Conservation (phyloP, 2,329 filamentous ascomycete species). For the Raffaelea ambrosiae region DNA sequence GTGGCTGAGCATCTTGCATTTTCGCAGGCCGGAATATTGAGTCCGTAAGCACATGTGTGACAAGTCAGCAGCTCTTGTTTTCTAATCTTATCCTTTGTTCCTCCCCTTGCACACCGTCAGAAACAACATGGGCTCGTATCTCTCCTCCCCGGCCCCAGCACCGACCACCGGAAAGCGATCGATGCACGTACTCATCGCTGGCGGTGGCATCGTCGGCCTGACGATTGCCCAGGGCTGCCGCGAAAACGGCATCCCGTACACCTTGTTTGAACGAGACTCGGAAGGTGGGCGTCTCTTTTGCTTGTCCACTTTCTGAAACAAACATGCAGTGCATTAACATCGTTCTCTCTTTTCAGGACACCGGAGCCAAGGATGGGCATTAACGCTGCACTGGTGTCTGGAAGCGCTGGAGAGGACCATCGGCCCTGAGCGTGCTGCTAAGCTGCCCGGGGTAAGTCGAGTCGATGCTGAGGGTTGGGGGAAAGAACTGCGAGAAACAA, state of each 20-base stretch:
- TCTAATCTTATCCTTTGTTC: too few species aligned
- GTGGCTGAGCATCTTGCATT: too few species aligned
- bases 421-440: not conserved
- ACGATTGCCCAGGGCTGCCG: conserved; percentile 11
- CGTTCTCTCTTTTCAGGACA: not conserved
- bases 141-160: not conserved
- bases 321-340: too few species aligned
- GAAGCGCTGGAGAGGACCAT: not conserved
- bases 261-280: not conserved
- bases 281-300: too few species aligned
- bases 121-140: not conserved
- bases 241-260: conserved; percentile 2
- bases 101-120: too few species aligned
- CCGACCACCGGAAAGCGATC: not conserved
- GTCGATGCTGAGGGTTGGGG: too few species aligned
- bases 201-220: conserved; percentile 16
- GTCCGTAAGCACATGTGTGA: too few species aligned
- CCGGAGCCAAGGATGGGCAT: conserved; percentile 1
- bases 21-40: too few species aligned
- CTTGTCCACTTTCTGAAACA: too few species aligned
- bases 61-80: too few species aligned
- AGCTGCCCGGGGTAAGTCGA: not conserved
- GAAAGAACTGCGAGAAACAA: too few species aligned
- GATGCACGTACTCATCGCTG: conserved; percentile 23
- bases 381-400: conserved; percentile 1